Evolutionary conservation across 1,284 basidiomycete genomes (phyloP), one percentile per base, ranked within the genome.

Genomic region (Leccinum pachyderme): DNA sequence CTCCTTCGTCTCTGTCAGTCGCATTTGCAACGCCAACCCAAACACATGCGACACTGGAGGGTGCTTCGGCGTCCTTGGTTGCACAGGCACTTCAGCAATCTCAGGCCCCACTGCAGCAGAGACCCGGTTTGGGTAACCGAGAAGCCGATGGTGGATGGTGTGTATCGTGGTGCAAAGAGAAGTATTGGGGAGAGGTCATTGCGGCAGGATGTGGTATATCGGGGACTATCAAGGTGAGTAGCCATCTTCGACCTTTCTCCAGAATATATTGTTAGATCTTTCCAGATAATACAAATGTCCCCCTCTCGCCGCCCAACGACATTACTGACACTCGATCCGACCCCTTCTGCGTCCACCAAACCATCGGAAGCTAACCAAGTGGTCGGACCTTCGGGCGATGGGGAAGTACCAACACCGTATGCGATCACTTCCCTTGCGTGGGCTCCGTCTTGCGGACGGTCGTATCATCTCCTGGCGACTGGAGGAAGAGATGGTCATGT

Each of bases 91-190:
- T 86, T 8, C 83, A 83, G 54, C 84, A 84, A 62, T 77, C 79
- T 31, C 75, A 81, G 41, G 72, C 76, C 56, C 77, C 78, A 55
- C 67, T 58, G 13, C 73, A 75, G 12, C 68, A 67, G 15, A 73
- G 83, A 41, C 75, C 80, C n/a, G 83, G 82, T 0, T 59, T 78
- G 15, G 86, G 85, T 0, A 84, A 82, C 60, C 76, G 83, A 31
- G 90, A 91, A 69, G 91, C 91, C 1, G 87, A 92, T 57, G 93
- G 93, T 8, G 95, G 91, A 0, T 97, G 94, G 93, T 88, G 87
- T 57, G 72, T 98, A 45, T 89, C 88, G 22, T 98, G 94, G 93
- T 97, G 94, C 72, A 91, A 92, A 65, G 95, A 98, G 63, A 80
- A 82, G 57, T 95, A 93, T 72, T 95, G 93, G 93, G 94, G 95